Evolutionary conservation across 164 flowering plant species (phyloP).

Genomic region (Echeveria elegans): DNA sequence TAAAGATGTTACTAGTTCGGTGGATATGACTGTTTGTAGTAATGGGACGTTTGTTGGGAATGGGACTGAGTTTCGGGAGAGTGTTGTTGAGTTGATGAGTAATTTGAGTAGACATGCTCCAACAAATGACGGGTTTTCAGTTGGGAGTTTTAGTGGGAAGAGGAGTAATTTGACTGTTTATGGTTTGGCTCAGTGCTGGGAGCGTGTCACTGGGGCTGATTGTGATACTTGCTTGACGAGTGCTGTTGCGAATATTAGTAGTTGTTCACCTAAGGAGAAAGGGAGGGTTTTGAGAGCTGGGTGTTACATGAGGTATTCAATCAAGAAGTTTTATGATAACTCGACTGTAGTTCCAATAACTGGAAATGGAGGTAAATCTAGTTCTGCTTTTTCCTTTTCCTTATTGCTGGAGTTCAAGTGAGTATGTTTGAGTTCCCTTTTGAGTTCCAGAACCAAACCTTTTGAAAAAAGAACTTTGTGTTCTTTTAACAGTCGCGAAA

Average conservation of each 20-base stretch:
- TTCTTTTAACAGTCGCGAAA: not conserved
- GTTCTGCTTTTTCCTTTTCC: not conserved
- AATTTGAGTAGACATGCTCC: constrained; percentile 43
- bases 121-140: constrained; percentile 42
- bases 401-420: not conserved
- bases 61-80: constrained; percentile 21
- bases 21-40: constrained; percentile 40
- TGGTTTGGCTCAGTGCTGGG: constrained; percentile 89
- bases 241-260: constrained; percentile 23
- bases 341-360: not conserved
- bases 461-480: not conserved
- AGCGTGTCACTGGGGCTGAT: constrained; percentile 27
- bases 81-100: constrained; percentile 24
- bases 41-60: constrained; percentile 14
- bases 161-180: constrained; percentile 35
- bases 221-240: constrained; percentile 45
- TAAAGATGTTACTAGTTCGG: constrained; percentile 23
- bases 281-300: constrained; percentile 71
- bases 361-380: not conserved
- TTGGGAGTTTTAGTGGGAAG: constrained; percentile 25
- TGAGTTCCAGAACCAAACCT: not conserved
- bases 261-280: constrained; percentile 41
- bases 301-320: constrained; percentile 62
- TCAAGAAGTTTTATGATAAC: constrained; percentile 39
- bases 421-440: not conserved